Evolutionary conservation across 441 rosid genomes (phyloP), one percentile per base, ranked within the genome.

Genomic region (Euphorbia schlechtendalii): DNA sequence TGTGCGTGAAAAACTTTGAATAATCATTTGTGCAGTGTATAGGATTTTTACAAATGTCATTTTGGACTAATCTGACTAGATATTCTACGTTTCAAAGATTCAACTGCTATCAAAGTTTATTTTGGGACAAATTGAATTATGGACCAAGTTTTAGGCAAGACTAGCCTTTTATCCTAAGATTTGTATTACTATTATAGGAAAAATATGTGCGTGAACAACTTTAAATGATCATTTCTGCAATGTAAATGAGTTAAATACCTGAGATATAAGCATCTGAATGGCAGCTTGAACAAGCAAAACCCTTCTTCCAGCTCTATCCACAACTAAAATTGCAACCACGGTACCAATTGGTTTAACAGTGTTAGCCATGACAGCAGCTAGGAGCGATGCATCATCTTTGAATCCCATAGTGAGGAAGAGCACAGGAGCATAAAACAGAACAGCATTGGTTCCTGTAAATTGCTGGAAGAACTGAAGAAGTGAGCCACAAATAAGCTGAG

Each of bases 391-490:
- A 34, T 74, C 2, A 38, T 71, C 70, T 0, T 83, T 86, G 0
- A 85, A 79, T 1, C 96, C 96, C 84, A 90, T 82, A 0, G 93
- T 86, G 60, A 81, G 89, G 34, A 90, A 88, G 62, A 90, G 81
- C 21, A 88, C 91, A 0, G 97, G 97, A 25, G 93, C 83, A 53
- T 90, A 90, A 66, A 85, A 83, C 89, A 86, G 80, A 72, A 90
- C 75, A 8, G 83, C 88, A 27, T 78, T 88, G 65, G 86, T 83
- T 6, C 97, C 97, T 0, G 97, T 83, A 32, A 90, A 81, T 74
- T 90, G 96, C 81, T 88, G 97, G 73, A 88, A 88, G 56, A 86
- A 43, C 53, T 88, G 97, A 59, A 86, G 69, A 25, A 81, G 9
- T 0, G 77, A 81, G 45, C 84, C 90, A 4, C 78, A 77, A 0